Conservation (phyloP, 768 basidiomycete genomes). For the Coprinopsis cinerea region DNA sequence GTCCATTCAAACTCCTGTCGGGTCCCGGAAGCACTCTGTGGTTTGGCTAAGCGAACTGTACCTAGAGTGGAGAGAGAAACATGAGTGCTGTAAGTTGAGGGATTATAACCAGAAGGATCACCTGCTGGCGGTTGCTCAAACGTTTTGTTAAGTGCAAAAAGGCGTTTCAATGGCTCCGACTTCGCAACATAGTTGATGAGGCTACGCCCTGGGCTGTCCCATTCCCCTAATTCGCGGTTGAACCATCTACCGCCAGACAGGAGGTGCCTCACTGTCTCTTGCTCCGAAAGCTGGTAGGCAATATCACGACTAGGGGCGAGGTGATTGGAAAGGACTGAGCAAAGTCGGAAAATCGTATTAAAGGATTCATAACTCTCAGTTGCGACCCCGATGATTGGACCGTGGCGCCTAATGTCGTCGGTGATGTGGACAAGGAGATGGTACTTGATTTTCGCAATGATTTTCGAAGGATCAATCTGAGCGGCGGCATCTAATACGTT, state of each 20-base stretch:
- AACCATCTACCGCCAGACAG: conserved; percentile 27
- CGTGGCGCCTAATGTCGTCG: conserved; percentile 29
- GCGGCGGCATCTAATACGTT: conserved; percentile 34
- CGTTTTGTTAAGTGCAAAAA: too few species aligned
- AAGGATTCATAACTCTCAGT: conserved; percentile 34
- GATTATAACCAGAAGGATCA: too few species aligned
- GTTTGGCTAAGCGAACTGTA: too few species aligned
- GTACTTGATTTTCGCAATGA: conserved; percentile 29
- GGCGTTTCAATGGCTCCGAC: neutral
- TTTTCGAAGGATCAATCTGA: conserved; percentile 26
- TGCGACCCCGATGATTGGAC: conserved; percentile 28
- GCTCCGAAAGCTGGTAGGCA: conserved; percentile 24
- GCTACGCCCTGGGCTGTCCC: conserved; percentile 1
- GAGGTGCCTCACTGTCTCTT: conserved; percentile 26
- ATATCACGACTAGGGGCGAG: conserved; percentile 38
- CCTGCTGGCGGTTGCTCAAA: too few species aligned
- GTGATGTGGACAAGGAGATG: conserved; percentile 29
- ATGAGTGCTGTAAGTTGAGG: too few species aligned
- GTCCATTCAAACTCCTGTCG: too few species aligned
- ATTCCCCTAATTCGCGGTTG: conserved; percentile 11
- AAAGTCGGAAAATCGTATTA: conserved; percentile 36
- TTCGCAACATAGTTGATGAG: neutral
- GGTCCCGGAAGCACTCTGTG: too few species aligned
- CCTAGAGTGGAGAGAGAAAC: too few species aligned
- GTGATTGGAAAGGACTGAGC: conserved; percentile 37